These are phyloP conservation scores for Candida awuae DNA, from an alignment of 805 yeast species.

Conservation along the genomic window DNA sequence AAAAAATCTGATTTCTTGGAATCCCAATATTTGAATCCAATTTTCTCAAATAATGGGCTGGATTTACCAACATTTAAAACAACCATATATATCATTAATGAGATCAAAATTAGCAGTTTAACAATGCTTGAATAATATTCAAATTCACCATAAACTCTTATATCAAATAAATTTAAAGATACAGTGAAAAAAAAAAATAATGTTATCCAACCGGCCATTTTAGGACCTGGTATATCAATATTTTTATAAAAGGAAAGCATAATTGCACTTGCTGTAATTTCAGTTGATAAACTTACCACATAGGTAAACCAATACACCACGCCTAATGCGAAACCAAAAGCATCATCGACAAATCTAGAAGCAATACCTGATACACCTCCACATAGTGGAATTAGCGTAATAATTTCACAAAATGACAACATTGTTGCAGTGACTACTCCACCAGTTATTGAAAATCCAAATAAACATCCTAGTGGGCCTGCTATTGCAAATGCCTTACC, in stretches of 20 bases:
- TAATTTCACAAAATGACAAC: slow-evolving; percentile 74
- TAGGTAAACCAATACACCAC: slow-evolving; percentile 70
- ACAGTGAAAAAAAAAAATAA: slow-evolving; percentile 43
- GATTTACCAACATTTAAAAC: slow-evolving; percentile 55
- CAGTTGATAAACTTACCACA: slow-evolving; percentile 67
- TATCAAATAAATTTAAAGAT: slow-evolving; percentile 54
- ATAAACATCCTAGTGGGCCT: slow-evolving; percentile 68
- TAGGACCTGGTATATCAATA: slow-evolving; percentile 42
- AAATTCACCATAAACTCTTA: slow-evolving; percentile 65
- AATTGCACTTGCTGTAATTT: slow-evolving; percentile 71
- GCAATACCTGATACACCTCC: slow-evolving; percentile 73
- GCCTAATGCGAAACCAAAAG: slow-evolving; percentile 69
- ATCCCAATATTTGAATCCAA: slow-evolving; percentile 73
- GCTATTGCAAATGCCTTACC: slow-evolving; percentile 68
- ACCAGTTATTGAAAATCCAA: slow-evolving; percentile 62
- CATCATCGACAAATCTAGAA: slow-evolving; percentile 68
- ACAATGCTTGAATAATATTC: slow-evolving; percentile 55
- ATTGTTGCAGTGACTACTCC: slow-evolving; percentile 59
- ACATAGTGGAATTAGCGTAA: slow-evolving; percentile 68
- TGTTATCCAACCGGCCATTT: slow-evolving; percentile 62
- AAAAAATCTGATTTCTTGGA: slow-evolving; percentile 40
- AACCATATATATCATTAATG: slow-evolving; percentile 55
- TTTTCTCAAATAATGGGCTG: slow-evolving; percentile 31
- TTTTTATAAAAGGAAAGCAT: slow-evolving; percentile 61
- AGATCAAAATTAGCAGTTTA: slow-evolving; percentile 46